phyloP scores from a whole-genome alignment of 164 flowering plant genomes.

The Santalum album region DNA sequence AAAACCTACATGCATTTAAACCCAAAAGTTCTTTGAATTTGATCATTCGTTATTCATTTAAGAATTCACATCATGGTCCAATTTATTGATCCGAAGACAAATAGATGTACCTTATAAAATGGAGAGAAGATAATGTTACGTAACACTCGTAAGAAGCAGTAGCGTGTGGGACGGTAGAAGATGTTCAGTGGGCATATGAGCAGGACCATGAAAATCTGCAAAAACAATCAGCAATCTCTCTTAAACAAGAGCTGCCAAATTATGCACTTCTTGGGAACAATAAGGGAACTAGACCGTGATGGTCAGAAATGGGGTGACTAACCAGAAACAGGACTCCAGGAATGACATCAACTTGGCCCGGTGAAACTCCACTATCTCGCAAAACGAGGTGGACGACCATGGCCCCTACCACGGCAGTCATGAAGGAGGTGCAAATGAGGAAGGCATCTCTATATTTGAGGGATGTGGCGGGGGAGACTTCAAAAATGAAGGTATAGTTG shows the following conservation, averaged over 20 bases:
- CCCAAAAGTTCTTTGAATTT: not conserved
- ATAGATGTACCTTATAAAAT: slow-evolving; percentile 61
- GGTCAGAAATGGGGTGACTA: not conserved
- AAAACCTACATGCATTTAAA: slow-evolving; percentile 46
- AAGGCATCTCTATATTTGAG: slow-evolving; percentile 89
- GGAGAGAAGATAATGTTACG: slow-evolving; percentile 91
- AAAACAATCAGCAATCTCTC: not conserved
- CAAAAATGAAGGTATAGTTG: slow-evolving; percentile 94
- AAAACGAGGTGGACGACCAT: slow-evolving; percentile 79
- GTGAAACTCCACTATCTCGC: slow-evolving; percentile 41
- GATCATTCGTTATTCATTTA: too few relatives aligned
- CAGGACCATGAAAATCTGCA: slow-evolving; percentile 45
- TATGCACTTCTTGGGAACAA: not conserved
- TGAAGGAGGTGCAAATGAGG: slow-evolving; percentile 71
- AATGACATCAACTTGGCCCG: slow-evolving; percentile 58
- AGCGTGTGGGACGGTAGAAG: slow-evolving; percentile 82
- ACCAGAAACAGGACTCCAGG: slow-evolving; percentile 86
- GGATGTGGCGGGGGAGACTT: slow-evolving; percentile 60
- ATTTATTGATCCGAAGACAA: too few relatives aligned
- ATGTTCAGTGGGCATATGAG: slow-evolving; percentile 81
- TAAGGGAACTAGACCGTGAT: not conserved
- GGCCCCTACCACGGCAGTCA: slow-evolving; percentile 84
- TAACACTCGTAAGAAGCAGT: slow-evolving; percentile 61
- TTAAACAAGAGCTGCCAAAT: not conserved
- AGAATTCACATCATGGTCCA: too few relatives aligned